Conservation (phyloP, 768 basidiomycete genomes). For the Saitozyma podzolica region DNA sequence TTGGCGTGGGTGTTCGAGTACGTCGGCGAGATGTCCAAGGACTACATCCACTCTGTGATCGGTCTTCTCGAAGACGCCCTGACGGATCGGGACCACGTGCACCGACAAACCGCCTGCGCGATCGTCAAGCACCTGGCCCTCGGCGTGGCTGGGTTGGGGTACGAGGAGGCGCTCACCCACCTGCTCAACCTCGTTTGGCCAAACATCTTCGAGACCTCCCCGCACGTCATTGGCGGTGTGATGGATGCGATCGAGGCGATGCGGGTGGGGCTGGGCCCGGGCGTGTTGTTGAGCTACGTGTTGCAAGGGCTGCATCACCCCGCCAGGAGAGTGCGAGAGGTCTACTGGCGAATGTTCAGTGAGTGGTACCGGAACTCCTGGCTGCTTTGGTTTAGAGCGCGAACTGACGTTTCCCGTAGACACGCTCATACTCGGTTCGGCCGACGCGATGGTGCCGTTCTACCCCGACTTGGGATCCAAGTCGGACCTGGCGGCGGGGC, state of each 20-base stretch:
- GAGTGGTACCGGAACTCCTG: constrained; percentile 54
- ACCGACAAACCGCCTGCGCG: constrained; percentile 94
- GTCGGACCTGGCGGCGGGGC: constrained; percentile 61
- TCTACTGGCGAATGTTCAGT: constrained; percentile 97
- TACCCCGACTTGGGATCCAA: constrained; percentile 88
- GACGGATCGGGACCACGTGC: constrained; percentile 96
- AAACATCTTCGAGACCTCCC: constrained; percentile 96
- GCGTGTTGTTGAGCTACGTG: constrained; percentile 85
- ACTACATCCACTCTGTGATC: constrained; percentile 95
- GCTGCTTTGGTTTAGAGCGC: not conserved
- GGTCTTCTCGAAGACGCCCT: constrained; percentile 98
- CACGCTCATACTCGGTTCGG: constrained; percentile 77
- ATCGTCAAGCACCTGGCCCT: constrained; percentile 98
- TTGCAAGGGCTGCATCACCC: constrained; percentile 97
- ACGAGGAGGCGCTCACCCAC: constrained; percentile 97
- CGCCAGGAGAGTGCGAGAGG: constrained; percentile 93
- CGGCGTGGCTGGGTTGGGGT: constrained; percentile 93
- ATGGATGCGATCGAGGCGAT: constrained; percentile 99
- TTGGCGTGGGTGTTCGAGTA: constrained; percentile 99
- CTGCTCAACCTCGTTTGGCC: constrained; percentile 99
- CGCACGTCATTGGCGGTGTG: constrained; percentile 95
- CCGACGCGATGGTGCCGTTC: constrained; percentile 90
- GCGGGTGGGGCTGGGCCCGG: constrained; percentile 92
- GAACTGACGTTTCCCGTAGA: constrained; percentile 17
- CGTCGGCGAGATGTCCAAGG: constrained; percentile 91